These are phyloP conservation scores for Suillus paluster DNA, from an alignment of 768 basidiomycete genomes.

Conservation along the genomic window DNA sequence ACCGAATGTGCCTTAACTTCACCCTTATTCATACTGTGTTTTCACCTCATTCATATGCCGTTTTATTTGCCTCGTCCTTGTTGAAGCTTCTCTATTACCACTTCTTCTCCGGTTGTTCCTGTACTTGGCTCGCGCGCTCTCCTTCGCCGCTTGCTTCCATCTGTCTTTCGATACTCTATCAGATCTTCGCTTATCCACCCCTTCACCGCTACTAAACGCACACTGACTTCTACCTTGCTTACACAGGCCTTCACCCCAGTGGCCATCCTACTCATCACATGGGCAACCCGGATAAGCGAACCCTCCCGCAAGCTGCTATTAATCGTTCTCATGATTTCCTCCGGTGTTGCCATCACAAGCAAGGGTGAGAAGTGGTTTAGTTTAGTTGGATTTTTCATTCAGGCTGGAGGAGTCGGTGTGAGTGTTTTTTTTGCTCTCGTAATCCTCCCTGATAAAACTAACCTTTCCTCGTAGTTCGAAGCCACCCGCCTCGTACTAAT, in stretches of 20 bases:
- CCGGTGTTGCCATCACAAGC: constrained; percentile 87
- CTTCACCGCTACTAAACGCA: background rate
- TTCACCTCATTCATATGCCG: no score
- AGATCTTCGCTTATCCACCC: no score
- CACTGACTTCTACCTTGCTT: constrained; percentile 2
- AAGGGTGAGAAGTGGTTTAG: constrained; percentile 89
- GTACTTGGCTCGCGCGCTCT: background rate
- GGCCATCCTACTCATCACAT: constrained; percentile 92
- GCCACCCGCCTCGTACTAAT: constrained; percentile 95
- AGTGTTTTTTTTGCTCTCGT: constrained; percentile 36
- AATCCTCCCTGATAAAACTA: background rate
- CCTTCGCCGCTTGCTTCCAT: no score
- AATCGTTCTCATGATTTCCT: constrained; percentile 91
- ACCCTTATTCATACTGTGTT: no score
- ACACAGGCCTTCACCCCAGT: constrained; percentile 86
- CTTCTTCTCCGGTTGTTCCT: background rate
- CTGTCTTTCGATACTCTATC: no score
- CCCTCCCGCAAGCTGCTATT: constrained; percentile 78
- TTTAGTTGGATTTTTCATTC: constrained; percentile 83
- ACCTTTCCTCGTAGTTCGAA: constrained; percentile 66
- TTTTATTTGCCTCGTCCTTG: no score
- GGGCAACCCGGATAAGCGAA: constrained; percentile 86
- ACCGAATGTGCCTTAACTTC: background rate
- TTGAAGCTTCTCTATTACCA: background rate
- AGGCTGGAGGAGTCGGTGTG: constrained; percentile 85